Conservation (phyloP, 2,329 filamentous ascomycete species). For the Didymellaceae sp. region DNA sequence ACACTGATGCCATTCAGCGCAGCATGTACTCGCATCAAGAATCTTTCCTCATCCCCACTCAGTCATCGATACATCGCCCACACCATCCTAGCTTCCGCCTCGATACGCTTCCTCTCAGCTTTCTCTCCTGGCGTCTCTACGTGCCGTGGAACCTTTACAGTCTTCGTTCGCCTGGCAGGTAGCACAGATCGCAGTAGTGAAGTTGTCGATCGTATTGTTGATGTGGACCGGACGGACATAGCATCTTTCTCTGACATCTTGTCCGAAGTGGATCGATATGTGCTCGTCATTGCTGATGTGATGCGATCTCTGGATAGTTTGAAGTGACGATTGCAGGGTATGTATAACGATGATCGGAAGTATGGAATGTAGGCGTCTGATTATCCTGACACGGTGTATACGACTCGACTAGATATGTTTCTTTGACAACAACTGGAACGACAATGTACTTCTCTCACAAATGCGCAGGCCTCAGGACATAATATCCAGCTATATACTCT, state of each 20-base stretch:
- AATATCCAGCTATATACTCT: neutral
- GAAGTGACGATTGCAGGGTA: neutral
- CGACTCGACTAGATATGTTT: too few species aligned
- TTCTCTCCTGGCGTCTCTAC: slow-evolving; percentile 19
- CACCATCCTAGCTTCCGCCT: slow-evolving; percentile 27
- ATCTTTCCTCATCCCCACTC: too few species aligned
- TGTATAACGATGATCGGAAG: neutral
- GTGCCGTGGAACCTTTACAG: neutral
- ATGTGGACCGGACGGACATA: slow-evolving; percentile 30
- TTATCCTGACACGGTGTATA: too few species aligned
- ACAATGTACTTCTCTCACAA: neutral
- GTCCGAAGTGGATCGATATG: slow-evolving; percentile 3
- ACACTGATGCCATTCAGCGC: too few species aligned
- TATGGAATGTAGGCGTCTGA: too few species aligned
- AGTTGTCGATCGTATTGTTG: slow-evolving; percentile 34
- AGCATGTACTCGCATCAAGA: too few species aligned
- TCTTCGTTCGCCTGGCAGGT: slow-evolving; percentile 18
- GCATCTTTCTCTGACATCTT: slow-evolving; percentile 15
- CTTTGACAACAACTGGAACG: too few species aligned
- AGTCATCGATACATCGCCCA: slow-evolving; percentile 14
- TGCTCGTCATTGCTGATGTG: slow-evolving; percentile 7
- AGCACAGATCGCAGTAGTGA: slow-evolving; percentile 32
- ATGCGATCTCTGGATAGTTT: neutral
- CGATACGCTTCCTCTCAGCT: slow-evolving; percentile 13
- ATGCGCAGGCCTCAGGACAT: neutral